These are phyloP conservation scores for Vanilla planifolia DNA, from an alignment of 106 monocot genomes.

Conservation along the genomic window DNA sequence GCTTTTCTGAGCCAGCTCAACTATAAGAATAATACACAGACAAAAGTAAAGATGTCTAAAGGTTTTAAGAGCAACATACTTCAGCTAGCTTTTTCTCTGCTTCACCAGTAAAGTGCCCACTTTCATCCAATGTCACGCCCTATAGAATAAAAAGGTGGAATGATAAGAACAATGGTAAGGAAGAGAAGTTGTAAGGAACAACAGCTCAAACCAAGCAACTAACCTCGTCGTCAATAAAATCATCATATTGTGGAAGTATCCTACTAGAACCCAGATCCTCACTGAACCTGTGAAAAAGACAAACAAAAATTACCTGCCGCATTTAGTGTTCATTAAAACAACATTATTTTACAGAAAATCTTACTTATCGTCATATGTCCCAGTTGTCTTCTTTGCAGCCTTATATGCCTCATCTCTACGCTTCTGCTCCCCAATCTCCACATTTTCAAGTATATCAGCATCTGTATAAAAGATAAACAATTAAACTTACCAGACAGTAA, in stretches of 20 bases:
- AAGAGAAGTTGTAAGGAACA: no score
- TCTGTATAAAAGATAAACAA: slow-evolving; percentile 28
- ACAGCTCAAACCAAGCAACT: slow-evolving; percentile 4
- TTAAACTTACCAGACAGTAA: background rate
- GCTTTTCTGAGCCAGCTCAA: background rate
- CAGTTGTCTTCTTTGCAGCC: slow-evolving; percentile 72
- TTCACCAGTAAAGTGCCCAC: slow-evolving; percentile 71
- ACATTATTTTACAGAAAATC: background rate
- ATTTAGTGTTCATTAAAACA: background rate
- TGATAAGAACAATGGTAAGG: slow-evolving; percentile 2
- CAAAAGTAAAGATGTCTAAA: background rate
- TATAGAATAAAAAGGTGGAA: slow-evolving; percentile 22
- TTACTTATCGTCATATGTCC: slow-evolving; percentile 82
- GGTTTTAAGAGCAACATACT: slow-evolving; percentile 19
- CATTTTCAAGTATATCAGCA: slow-evolving; percentile 93
- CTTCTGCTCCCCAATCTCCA: slow-evolving; percentile 97
- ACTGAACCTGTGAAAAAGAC: slow-evolving; percentile 48
- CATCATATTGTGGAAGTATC: slow-evolving; percentile 89
- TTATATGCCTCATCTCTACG: slow-evolving; percentile 77
- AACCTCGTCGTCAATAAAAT: slow-evolving; percentile 77
- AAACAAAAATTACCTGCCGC: background rate
- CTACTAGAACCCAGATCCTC: slow-evolving; percentile 47
- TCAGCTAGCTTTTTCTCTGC: slow-evolving; percentile 91
- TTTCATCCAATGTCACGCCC: slow-evolving; percentile 90
- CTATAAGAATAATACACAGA: background rate